Evolutionary conservation across 352 stramenopile genomes (phyloP).

Genomic region (Pythium aphanidermatum): DNA sequence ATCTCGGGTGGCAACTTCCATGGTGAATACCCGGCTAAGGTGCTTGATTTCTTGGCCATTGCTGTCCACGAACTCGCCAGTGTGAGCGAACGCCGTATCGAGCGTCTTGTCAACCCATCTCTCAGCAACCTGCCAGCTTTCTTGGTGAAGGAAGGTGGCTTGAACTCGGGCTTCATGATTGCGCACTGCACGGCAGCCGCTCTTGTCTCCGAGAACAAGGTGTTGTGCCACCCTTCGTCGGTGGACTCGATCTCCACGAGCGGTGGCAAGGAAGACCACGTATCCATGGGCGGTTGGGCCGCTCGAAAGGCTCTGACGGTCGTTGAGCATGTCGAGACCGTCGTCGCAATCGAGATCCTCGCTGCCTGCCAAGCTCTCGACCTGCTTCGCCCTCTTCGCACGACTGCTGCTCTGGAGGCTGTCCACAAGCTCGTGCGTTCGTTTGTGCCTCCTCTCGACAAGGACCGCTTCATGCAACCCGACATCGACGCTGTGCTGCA

Average conservation of each 20-base stretch:
- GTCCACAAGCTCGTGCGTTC: constrained; percentile 76
- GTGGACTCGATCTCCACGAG: constrained; percentile 88
- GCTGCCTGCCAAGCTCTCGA: constrained; percentile 87
- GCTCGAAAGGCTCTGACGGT: constrained; percentile 81
- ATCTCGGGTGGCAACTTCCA: constrained; percentile 91
- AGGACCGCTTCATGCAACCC: constrained; percentile 85
- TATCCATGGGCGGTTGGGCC: constrained; percentile 85
- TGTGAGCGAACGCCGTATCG: constrained; percentile 83
- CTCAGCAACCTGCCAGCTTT: constrained; percentile 84
- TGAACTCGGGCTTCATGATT: constrained; percentile 92
- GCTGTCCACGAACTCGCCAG: constrained; percentile 79
- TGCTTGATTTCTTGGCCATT: constrained; percentile 87
- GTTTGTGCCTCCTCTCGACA: constrained; percentile 51
- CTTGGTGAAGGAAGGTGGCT: constrained; percentile 74
- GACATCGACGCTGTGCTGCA: constrained; percentile 83
- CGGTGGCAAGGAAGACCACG: constrained; percentile 86
- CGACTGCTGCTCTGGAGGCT: constrained; percentile 69
- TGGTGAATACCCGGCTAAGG: constrained; percentile 87
- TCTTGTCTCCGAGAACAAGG: constrained; percentile 88
- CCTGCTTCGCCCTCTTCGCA: constrained; percentile 73
- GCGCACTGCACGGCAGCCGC: constrained; percentile 82
- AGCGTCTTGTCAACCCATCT: constrained; percentile 84
- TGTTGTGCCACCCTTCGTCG: constrained; percentile 80
- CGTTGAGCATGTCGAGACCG: constrained; percentile 82
- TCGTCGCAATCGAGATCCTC: constrained; percentile 85